A percentile compares a stretch with the other conserved stretches of the same genome.
These are phyloP conservation scores for grape (Vitis vinifera) DNA, from an alignment of 164 flowering plant species.

Conservation along the genomic window ASM3070453v1 NC_081805.1:20476001-20476500, in stretches of 20 bases:
- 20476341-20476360: conserved; percentile 54
- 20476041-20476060: no score
- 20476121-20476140: not conserved
- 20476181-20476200: conserved; percentile 52
- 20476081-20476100: not conserved
- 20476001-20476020: no score
- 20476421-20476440: conserved; percentile 28
- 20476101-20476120: not conserved
- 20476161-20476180: conserved; percentile 48
- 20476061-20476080: no score
- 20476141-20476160: conserved; percentile 4
- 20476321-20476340: conserved; percentile 54
- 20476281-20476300: conserved; percentile 58
- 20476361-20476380: conserved; percentile 55
- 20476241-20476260: conserved; percentile 57
- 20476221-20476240: conserved; percentile 51
- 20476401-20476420: conserved; percentile 50
- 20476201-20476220: conserved; percentile 51
- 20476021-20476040: no score
- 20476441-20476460: conserved; percentile 40
- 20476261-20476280: conserved; percentile 59
- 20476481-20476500: conserved; percentile 49
- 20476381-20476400: conserved; percentile 50
- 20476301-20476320: conserved; percentile 57
- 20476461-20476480: conserved; percentile 67